A percentile compares a stretch with the other conserved stretches of the same genome.
phyloP scores from a whole-genome alignment of 2,329 filamentous ascomycete species.

The Sclerotinia subarctica region DNA sequence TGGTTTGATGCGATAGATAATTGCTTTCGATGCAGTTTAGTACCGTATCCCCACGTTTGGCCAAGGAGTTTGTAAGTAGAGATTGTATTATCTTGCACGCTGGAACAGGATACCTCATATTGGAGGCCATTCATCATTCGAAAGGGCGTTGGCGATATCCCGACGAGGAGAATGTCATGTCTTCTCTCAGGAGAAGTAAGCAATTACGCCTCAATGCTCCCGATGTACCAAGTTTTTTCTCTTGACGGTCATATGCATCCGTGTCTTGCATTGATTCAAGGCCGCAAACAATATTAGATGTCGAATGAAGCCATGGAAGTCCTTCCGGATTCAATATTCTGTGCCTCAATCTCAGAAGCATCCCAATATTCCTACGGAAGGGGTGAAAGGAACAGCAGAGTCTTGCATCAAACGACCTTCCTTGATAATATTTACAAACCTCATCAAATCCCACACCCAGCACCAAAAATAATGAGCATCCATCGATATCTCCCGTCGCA shows the following conservation, averaged over 20 bases:
- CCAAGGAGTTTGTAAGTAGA: neutral
- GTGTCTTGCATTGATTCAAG: neutral
- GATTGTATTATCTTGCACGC: neutral
- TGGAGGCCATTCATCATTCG: neutral
- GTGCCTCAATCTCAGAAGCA: neutral
- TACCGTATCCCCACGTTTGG: conserved; percentile 1
- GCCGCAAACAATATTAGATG: neutral
- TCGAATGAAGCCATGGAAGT: neutral
- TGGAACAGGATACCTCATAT: neutral
- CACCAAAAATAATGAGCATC: neutral
- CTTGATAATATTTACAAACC: neutral
- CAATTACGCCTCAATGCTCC: neutral
- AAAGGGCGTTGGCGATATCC: neutral
- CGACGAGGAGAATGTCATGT: neutral
- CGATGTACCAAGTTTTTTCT: neutral
- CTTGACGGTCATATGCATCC: neutral
- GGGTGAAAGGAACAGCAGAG: neutral
- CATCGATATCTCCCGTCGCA: too few species aligned
- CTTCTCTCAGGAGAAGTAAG: neutral
- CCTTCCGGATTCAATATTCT: neutral
- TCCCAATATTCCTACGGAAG: neutral
- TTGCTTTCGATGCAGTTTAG: neutral
- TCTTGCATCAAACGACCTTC: neutral
- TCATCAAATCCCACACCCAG: neutral
- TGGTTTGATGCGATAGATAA: neutral